Conservation (phyloP, 441 rosid species). For the Mallotus japonicus region DNA sequence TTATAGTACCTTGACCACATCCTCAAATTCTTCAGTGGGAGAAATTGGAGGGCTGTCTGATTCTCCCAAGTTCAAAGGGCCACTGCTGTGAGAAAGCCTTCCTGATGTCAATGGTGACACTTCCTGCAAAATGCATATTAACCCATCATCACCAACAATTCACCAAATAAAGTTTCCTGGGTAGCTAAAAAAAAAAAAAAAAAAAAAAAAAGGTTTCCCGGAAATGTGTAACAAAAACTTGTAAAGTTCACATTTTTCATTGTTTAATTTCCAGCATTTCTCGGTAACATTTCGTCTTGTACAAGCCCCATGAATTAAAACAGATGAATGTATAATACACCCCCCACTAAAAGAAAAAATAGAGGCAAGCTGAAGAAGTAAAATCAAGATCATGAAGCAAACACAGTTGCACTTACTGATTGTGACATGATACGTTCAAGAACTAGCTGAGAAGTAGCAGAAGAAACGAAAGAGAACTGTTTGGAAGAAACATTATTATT, state of each 20-base stretch:
- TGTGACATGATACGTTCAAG: slow-evolving; percentile 96
- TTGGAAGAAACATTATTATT: slow-evolving; percentile 11
- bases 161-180: not conserved
- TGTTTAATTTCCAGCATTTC: not conserved
- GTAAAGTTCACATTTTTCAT: not conserved
- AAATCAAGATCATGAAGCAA: not conserved
- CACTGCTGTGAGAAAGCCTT: slow-evolving; percentile 90
- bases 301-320: too few relatives aligned
- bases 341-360: too few relatives aligned
- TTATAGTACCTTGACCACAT: slow-evolving; percentile 65
- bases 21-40: slow-evolving; percentile 79
- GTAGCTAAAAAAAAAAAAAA: too few relatives aligned
- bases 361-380: not conserved
- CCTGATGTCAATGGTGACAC: slow-evolving; percentile 91
- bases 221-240: not conserved
- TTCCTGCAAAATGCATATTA: slow-evolving; percentile 44
- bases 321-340: too few relatives aligned
- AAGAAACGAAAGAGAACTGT: slow-evolving; percentile 70
- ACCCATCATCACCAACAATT: not conserved
- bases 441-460: slow-evolving; percentile 84
- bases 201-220: too few relatives aligned
- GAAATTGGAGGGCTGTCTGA: slow-evolving; percentile 80
- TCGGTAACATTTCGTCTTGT: not conserved
- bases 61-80: slow-evolving; percentile 69
- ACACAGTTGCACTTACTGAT: slow-evolving; percentile 42